phyloP scores from a whole-genome alignment of 345 rosid species.

The Populus euphratica region DNA sequence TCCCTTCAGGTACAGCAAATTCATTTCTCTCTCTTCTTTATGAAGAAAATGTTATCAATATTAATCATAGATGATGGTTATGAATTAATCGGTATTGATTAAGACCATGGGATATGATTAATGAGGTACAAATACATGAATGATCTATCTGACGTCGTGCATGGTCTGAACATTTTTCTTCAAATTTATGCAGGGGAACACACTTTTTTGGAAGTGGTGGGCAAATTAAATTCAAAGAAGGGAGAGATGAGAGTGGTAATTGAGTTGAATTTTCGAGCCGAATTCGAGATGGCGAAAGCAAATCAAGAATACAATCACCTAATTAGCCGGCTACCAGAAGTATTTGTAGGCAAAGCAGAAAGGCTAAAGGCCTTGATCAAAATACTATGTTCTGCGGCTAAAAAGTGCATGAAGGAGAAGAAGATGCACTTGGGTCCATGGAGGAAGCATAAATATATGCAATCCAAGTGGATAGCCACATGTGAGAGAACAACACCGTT shows the following conservation, averaged over 20 bases:
- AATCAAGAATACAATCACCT: slow-evolving; percentile 57
- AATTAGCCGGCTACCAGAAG: slow-evolving; percentile 48
- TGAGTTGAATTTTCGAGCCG: slow-evolving; percentile 66
- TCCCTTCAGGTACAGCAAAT: slow-evolving; percentile 57
- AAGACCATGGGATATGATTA: not conserved
- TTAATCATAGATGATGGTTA: not conserved
- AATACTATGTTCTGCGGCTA: slow-evolving; percentile 62
- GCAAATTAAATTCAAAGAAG: slow-evolving; percentile 40
- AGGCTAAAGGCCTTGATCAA: slow-evolving; percentile 64
- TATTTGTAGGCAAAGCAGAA: slow-evolving; percentile 70
- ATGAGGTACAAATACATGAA: not conserved
- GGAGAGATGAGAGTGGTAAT: slow-evolving; percentile 56
- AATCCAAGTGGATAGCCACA: slow-evolving; percentile 78
- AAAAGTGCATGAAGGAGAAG: slow-evolving; percentile 74
- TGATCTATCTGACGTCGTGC: not conserved
- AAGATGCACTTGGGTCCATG: slow-evolving; percentile 88
- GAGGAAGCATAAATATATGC: slow-evolving; percentile 88
- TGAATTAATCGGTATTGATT: not conserved
- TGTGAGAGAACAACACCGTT: slow-evolving; percentile 32
- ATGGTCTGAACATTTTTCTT: not conserved
- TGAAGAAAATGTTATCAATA: not conserved
- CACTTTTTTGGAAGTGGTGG: slow-evolving; percentile 59
- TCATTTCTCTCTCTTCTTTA: not conserved
- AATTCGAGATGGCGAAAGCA: slow-evolving; percentile 81
- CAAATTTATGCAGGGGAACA: slow-evolving; percentile 51